Percentiles rank a stretch among this genome's conserved stretches.
Evolutionary conservation across 352 stramenopile species (phyloP).

Genomic region (Peronospora tabacina): DNA sequence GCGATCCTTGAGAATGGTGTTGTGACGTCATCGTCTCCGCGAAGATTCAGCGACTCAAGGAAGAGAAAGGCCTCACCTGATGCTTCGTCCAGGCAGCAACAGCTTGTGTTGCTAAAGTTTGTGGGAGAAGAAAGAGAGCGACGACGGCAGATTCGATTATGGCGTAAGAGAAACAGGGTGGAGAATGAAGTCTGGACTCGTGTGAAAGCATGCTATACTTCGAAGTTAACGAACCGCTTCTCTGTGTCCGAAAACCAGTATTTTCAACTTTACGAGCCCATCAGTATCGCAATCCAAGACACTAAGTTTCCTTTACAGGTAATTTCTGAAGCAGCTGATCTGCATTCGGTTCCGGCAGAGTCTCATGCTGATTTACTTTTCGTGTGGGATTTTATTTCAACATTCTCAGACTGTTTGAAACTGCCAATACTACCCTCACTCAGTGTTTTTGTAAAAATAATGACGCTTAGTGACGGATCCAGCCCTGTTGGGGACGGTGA

Average conservation of each 20-base stretch:
- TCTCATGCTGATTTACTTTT: conserved; percentile 55
- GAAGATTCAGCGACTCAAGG: conserved; percentile 18
- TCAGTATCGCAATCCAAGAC: conserved; percentile 1
- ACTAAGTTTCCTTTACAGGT: conserved; percentile 31
- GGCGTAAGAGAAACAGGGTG: conserved; percentile 41
- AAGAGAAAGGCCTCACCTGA: conserved; percentile 17
- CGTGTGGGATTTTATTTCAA: conserved; percentile 70
- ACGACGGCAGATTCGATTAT: conserved; percentile 44
- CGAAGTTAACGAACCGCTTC: conserved; percentile 7
- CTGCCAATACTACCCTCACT: conserved; percentile 46
- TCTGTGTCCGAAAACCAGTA: background rate
- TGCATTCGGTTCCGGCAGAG: conserved; percentile 37
- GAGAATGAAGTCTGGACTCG: conserved; percentile 47
- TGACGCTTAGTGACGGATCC: conserved; percentile 39
- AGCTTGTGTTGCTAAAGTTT: conserved; percentile 56
- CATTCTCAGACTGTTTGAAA: conserved; percentile 58
- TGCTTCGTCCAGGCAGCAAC: conserved; percentile 38
- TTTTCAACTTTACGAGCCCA: background rate
- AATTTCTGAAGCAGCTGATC: conserved; percentile 28
- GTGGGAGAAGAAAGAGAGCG: conserved; percentile 60
- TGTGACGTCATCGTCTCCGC: conserved; percentile 36
- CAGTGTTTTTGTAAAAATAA: conserved; percentile 39
- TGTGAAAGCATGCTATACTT: conserved; percentile 40
- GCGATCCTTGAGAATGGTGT: conserved; percentile 70
- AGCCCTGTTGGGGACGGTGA: conserved; percentile 41